Conservation (phyloP, 2,329 filamentous ascomycete species). For the Paraconiothyrium sp. region DNA sequence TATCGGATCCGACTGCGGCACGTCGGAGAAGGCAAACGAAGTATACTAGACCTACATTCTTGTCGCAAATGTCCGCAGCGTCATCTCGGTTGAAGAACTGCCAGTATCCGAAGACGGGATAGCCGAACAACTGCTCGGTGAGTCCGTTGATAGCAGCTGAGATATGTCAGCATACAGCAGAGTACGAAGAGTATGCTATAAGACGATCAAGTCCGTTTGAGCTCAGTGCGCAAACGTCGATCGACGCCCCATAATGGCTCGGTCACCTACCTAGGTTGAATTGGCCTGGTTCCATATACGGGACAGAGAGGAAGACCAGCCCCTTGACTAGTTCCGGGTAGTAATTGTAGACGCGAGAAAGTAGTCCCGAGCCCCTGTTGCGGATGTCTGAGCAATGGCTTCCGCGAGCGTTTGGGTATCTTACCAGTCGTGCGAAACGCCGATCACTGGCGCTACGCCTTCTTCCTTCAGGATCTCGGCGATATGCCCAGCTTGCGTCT, state of each 20-base stretch:
- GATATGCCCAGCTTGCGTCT: background rate
- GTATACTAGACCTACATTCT: background rate
- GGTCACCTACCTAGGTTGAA: background rate
- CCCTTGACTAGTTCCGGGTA: background rate
- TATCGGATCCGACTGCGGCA: background rate
- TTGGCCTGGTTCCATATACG: background rate
- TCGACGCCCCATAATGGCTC: background rate
- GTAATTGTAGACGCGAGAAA: conserved; percentile 6
- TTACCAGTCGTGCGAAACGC: conserved; percentile 2
- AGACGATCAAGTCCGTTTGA: background rate
- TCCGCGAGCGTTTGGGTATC: background rate
- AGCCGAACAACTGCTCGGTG: background rate
- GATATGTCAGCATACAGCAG: background rate
- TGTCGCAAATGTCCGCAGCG: background rate
- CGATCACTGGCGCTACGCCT: background rate
- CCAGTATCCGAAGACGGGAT: conserved; percentile 8
- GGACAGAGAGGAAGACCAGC: background rate
- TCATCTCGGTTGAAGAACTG: conserved; percentile 3
- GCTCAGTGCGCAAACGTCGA: background rate
- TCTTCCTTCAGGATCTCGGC: background rate
- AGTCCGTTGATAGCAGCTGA: background rate
- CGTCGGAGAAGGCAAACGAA: background rate
- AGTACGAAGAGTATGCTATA: background rate
- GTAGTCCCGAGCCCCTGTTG: conserved; percentile 3
- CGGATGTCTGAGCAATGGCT: background rate